Conservation (phyloP, 2,329 filamentous ascomycete species). For the Aspergillus candidus region DNA sequence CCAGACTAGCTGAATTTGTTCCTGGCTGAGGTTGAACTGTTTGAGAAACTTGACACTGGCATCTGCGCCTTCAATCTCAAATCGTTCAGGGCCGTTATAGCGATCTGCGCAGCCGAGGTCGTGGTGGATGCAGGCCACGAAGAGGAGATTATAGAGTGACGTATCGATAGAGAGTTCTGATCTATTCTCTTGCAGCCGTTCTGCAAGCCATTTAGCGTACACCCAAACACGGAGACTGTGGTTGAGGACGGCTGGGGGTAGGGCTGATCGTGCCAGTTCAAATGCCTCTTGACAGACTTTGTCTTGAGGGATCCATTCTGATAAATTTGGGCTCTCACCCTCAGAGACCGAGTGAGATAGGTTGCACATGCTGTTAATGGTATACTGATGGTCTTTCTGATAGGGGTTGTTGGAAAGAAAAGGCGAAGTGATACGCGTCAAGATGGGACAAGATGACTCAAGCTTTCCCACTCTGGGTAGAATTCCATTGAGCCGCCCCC, state of each 20-base stretch:
- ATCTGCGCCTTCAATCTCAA: constrained; percentile 44
- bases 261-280: constrained; percentile 12
- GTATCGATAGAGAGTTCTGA: neutral
- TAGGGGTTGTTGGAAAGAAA: too few species aligned
- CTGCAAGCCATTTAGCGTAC: constrained; percentile 17
- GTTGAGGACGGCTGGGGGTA: constrained; percentile 20
- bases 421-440: too few species aligned
- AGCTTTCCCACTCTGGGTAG: too few species aligned
- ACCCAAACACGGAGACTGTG: constrained; percentile 23
- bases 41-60: constrained; percentile 32
- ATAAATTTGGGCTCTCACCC: neutral
- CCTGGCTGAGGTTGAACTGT: constrained; percentile 14
- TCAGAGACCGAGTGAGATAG: too few species aligned
- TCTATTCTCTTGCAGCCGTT: constrained; percentile 9
- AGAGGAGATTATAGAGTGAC: constrained; percentile 16
- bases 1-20: constrained; percentile 39
- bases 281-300: constrained; percentile 5
- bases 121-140: constrained; percentile 30
- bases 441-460: too few species aligned
- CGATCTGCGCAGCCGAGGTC: constrained; percentile 25
- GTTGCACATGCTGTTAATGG: too few species aligned
- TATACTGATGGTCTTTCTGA: too few species aligned
- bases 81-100: constrained; percentile 33
- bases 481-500: too few species aligned
- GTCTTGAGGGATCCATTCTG: constrained; percentile 1